These are phyloP conservation scores for Aspergillus fumigatiaffinis DNA, from an alignment of 2,329 filamentous ascomycete genomes.

Conservation along the genomic window DNA sequence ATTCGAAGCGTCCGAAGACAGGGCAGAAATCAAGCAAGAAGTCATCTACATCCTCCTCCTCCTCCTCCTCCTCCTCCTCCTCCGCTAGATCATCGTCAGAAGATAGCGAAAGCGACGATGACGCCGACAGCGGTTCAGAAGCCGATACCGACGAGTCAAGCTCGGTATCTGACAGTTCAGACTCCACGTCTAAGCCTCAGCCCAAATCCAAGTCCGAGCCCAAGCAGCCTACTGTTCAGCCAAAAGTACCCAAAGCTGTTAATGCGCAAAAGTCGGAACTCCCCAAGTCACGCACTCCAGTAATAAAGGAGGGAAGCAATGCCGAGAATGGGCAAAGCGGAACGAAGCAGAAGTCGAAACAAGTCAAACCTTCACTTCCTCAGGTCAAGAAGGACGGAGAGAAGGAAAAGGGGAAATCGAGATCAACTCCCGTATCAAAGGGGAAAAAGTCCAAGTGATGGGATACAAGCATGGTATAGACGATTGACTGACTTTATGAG, in stretches of 20 bases:
- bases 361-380: background rate
- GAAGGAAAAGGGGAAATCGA: background rate
- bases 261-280: background rate
- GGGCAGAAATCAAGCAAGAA: background rate
- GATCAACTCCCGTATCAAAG: background rate
- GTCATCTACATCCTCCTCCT: background rate
- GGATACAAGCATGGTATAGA: background rate
- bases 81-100: background rate
- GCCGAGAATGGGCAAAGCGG: background rate
- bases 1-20: background rate
- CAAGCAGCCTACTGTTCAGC: background rate
- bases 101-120: constrained; percentile 7
- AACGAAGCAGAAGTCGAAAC: background rate
- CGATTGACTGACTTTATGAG: background rate
- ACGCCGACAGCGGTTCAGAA: constrained; percentile 2
- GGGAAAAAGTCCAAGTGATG: background rate
- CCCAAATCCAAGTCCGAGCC: background rate
- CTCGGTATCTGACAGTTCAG: background rate
- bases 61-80: background rate
- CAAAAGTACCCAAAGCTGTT: background rate
- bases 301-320: background rate
- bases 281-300: background rate
- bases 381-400: background rate
- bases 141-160: background rate
- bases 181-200: background rate